Conservation (phyloP, 2,329 filamentous ascomycete genomes). For the Delphinella strobiligena region DNA sequence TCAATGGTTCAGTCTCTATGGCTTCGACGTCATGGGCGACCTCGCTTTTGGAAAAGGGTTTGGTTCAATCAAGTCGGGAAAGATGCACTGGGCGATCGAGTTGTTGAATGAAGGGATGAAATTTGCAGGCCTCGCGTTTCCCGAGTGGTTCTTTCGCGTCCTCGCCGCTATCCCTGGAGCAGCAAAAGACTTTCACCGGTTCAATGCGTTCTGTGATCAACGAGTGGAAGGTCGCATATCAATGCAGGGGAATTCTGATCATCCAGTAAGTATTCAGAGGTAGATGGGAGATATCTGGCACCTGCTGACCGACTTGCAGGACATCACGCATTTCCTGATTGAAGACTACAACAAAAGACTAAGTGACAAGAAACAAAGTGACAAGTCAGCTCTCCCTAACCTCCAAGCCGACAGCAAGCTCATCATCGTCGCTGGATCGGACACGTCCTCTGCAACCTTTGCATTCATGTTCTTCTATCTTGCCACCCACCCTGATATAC, state of each 20-base stretch:
- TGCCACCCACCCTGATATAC: slow-evolving; percentile 17
- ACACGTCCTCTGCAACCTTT: slow-evolving; percentile 31
- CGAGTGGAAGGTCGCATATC: not conserved
- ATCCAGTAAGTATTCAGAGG: not conserved
- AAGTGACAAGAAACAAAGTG: not conserved
- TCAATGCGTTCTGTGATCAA: not conserved
- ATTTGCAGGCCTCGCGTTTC: slow-evolving; percentile 22
- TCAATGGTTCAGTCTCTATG: slow-evolving; percentile 25
- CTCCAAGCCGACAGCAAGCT: slow-evolving; percentile 4
- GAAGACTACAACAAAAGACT: not conserved
- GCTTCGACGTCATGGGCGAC: slow-evolving; percentile 30
- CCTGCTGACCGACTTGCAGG: not conserved
- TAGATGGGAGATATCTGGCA: not conserved
- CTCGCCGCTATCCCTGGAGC: not conserved
- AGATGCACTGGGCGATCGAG: slow-evolving; percentile 24
- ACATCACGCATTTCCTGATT: not conserved
- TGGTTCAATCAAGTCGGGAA: slow-evolving; percentile 20
- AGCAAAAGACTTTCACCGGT: not conserved
- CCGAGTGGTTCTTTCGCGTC: not conserved
- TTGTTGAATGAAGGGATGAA: slow-evolving; percentile 24
- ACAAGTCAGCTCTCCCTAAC: not conserved
- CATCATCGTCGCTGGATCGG: slow-evolving; percentile 28
- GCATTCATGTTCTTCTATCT: slow-evolving; percentile 30
- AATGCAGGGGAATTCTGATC: not conserved
- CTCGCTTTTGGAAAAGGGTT: slow-evolving; percentile 27